phyloP scores from a whole-genome alignment of 441 rosid genomes.

The Adansonia grandidieri region DNA sequence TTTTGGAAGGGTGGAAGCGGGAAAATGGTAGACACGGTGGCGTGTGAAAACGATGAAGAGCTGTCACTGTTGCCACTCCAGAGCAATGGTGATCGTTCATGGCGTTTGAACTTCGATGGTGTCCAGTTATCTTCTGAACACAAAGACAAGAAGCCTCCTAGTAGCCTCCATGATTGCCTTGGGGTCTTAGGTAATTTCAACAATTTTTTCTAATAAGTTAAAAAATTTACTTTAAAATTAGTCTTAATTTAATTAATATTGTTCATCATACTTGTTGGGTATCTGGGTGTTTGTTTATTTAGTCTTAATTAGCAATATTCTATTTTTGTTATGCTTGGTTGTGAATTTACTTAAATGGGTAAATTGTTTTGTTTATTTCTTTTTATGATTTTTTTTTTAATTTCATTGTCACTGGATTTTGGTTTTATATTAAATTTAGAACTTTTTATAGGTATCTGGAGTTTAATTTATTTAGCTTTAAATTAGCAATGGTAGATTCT shows the following conservation, averaged over 20 bases:
- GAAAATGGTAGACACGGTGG: slow-evolving; percentile 50
- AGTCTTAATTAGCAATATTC: not conserved
- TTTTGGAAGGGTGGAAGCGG: not conserved
- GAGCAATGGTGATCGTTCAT: slow-evolving; percentile 60
- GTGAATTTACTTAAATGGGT: slow-evolving; percentile 11
- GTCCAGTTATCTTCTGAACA: slow-evolving; percentile 59
- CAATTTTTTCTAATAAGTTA: not conserved
- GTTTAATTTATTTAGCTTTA: slow-evolving; percentile 5
- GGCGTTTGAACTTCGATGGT: slow-evolving; percentile 91
- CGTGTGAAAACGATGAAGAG: slow-evolving; percentile 55
- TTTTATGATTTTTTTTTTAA: not conserved
- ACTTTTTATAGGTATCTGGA: not conserved
- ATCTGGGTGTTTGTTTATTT: not conserved
- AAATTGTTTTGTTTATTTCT: not conserved
- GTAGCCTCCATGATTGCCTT: slow-evolving; percentile 69
- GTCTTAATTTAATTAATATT: not conserved
- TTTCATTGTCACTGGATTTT: not conserved
- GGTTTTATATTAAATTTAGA: not conserved
- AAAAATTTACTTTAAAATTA: not conserved
- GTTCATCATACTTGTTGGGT: not conserved
- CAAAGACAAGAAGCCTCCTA: slow-evolving; percentile 47
- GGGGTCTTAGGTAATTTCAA: slow-evolving; percentile 66
- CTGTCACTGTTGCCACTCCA: slow-evolving; percentile 49
- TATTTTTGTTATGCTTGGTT: not conserved
- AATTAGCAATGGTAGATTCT: slow-evolving; percentile 11